Base-by-base conservation (phyloP, 176 grass and related monocot species). In the Oryza meridionalis region DNA sequence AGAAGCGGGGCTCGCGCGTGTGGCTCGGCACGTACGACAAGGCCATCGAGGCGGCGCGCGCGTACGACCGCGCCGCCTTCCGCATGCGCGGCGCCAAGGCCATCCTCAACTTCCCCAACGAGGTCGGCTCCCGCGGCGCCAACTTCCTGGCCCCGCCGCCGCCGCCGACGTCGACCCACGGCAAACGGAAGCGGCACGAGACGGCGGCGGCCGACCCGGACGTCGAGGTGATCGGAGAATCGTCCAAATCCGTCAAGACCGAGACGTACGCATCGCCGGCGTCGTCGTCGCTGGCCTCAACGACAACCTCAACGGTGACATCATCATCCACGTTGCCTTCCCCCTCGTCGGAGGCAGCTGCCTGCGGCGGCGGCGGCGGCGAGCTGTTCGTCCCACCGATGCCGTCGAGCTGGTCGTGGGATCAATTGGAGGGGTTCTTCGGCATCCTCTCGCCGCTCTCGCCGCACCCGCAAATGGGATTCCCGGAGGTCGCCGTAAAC, bases 1-100 rank as follows among this genome's bases (percentile, higher is more conserved):
- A 92, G 43, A 89, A 74, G 84, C 90, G 83, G 29, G 93, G 96
- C 15, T 91, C 89, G 35, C 86, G 96, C 24, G 84, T 95, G 65
- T 98, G 96, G 96, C 93, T 98, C 40, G 96, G 96, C 61, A 98
- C 96, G 27, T 98, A 93, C 88, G 93, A 92, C 83, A 95, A 87
- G 14, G 91, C 91, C 78, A 46, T 95, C 79, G 96, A 90, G 83
- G 96, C 89, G 7, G 96, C 96, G 58, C 81, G 83, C 26, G 96
- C 91, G 0, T 98, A 98, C 88, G 96, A 98, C 77, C 82, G 85
- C 61, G 96, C 96, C 29, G 93, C 96, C 44, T 94, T 93, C 86
- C 47, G 46, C 13, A 90, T 98, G 91, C 88, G 96, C 9, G 93
- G 96, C 14, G 76, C 82, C 44, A 93, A 93, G 82, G 96, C 96